Evolutionary conservation across 2,329 filamentous ascomycete genomes (phyloP).

Genomic region (Phaeophleospora eucalypticola): DNA sequence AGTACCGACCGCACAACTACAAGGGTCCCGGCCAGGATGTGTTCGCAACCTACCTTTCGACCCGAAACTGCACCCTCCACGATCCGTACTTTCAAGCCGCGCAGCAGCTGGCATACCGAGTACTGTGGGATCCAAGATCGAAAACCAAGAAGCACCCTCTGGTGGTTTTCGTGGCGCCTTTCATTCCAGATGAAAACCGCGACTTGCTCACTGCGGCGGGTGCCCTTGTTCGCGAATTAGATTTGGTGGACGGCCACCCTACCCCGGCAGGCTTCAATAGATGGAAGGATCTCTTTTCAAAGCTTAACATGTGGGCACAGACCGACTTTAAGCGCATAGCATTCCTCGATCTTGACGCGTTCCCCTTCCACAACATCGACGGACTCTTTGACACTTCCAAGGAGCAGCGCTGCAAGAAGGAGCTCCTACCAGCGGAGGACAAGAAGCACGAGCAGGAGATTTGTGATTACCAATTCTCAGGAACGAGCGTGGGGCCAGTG

Average conservation of each 20-base stretch:
- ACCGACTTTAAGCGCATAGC: constrained; percentile 84
- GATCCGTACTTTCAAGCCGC: constrained; percentile 23
- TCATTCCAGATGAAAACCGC: constrained; percentile 18
- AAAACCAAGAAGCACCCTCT: constrained; percentile 20
- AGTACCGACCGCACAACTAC: constrained; percentile 20
- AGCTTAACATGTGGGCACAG: constrained; percentile 88
- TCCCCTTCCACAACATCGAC: constrained; percentile 22
- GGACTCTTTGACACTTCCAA: constrained; percentile 18
- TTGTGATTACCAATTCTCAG: constrained; percentile 20
- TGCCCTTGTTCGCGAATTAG: constrained; percentile 20
- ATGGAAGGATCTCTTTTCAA: constrained; percentile 61
- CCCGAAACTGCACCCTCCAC: constrained; percentile 18
- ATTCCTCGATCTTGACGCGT: constrained; percentile 79
- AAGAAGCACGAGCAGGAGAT: constrained; percentile 11
- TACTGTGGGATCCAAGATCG: constrained; percentile 20
- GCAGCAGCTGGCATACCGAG: constrained; percentile 19
- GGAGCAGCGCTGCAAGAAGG: constrained; percentile 12
- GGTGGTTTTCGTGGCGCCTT: constrained; percentile 22
- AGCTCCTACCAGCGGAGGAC: constrained; percentile 22
- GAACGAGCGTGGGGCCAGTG: constrained; percentile 11
- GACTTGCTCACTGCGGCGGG: constrained; percentile 18
- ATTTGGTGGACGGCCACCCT: constrained; percentile 17
- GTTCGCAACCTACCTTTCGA: constrained; percentile 20
- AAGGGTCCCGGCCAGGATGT: constrained; percentile 17
- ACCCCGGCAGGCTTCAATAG: constrained; percentile 13